Percentiles rank a stretch among this genome's conserved stretches.
Conservation (phyloP, 257 asterid genomes). For the Galeopsis tetrahit region DNA sequence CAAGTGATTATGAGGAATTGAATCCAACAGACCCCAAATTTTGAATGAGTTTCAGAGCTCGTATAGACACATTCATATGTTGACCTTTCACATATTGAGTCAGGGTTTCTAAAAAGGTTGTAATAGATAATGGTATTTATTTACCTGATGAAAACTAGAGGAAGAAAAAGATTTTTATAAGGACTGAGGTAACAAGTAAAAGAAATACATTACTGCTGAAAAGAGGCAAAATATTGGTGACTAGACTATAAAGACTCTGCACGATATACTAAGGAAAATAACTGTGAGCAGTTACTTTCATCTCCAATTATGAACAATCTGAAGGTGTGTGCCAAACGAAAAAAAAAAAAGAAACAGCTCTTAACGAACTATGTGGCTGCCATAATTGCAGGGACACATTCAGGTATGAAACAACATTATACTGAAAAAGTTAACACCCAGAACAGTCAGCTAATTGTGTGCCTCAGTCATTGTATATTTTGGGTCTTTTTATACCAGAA, state of each 20-base stretch:
- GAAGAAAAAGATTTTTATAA: neutral
- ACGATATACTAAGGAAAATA: neutral
- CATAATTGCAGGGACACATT: conserved; percentile 20
- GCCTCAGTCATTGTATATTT: neutral
- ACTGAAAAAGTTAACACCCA: neutral
- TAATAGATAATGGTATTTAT: neutral
- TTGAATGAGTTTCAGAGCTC: neutral
- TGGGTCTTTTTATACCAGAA: conserved; percentile 12
- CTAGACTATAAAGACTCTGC: neutral
- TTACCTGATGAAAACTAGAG: conserved; percentile 4
- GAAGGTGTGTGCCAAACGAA: neutral
- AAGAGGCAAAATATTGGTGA: neutral
- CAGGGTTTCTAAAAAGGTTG: conserved; percentile 9
- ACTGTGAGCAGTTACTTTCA: conserved; percentile 12
- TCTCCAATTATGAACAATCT: neutral
- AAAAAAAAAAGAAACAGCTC: neutral
- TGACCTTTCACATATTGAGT: conserved; percentile 10
- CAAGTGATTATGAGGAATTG: neutral
- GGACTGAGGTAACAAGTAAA: neutral
- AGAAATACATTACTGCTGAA: neutral
- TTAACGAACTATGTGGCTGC: neutral
- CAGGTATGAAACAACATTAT: conserved; percentile 16
- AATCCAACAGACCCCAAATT: neutral
- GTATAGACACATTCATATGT: conserved; percentile 2
- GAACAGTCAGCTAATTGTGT: neutral